phyloP scores from a whole-genome alignment of 768 basidiomycete species.

The Daedaleopsis sinensis region DNA sequence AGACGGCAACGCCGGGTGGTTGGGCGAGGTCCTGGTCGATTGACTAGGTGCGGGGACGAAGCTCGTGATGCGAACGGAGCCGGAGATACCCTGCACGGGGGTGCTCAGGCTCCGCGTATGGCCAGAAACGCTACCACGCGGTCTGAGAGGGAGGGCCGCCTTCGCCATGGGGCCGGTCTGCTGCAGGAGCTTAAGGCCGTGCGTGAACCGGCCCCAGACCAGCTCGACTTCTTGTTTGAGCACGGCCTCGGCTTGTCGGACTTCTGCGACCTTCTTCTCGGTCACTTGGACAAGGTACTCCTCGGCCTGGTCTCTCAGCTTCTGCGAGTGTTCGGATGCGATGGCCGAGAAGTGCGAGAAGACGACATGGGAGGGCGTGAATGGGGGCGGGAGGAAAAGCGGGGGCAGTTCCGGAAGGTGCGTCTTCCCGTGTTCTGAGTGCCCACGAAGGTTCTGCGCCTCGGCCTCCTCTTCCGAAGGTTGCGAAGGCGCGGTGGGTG shows the following conservation, averaged over 20 bases:
- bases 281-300: conserved; percentile 56
- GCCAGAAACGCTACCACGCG: conserved; percentile 16
- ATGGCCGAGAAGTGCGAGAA: conserved; percentile 65
- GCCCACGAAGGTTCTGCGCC: conserved; percentile 22
- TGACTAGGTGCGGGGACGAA: conserved; percentile 55
- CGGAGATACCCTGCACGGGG: conserved; percentile 12
- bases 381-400: conserved; percentile 76
- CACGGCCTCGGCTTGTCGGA: conserved; percentile 56
- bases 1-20: conserved; percentile 39
- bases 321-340: conserved; percentile 57
- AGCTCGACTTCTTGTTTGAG: conserved; percentile 60
- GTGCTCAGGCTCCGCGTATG: conserved; percentile 10
- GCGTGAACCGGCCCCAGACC: conserved; percentile 64
- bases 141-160: conserved; percentile 4
- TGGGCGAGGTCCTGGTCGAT: conserved; percentile 33
- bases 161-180: conserved; percentile 1
- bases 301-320: conserved; percentile 59
- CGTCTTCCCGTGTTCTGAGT: conserved; percentile 29
- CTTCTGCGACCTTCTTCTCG: conserved; percentile 54
- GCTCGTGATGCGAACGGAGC: conserved; percentile 47
- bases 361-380: conserved; percentile 72
- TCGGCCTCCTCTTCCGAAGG: conserved; percentile 4
- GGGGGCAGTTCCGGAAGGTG: conserved; percentile 56
- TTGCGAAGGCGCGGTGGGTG: conserved; percentile 7
- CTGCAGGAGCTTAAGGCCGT: conserved; percentile 20